A percentile compares a stretch with the other conserved stretches of the same genome.
Evolutionary conservation across 257 asterid species (phyloP).

Genomic region (Salvia rosmarinus): DNA sequence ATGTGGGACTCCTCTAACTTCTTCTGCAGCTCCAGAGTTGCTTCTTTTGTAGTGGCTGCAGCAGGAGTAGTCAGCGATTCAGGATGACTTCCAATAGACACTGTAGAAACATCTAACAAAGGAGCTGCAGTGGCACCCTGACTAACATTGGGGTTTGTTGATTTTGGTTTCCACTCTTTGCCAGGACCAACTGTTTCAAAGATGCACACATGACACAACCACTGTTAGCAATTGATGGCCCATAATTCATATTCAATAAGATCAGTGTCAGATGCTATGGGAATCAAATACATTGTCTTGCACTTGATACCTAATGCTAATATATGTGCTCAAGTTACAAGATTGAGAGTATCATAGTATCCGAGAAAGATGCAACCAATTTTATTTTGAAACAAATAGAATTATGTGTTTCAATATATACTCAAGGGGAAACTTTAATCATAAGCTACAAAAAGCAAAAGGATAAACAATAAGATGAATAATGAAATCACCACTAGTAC

Average conservation of each 20-base stretch:
- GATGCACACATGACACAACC: conserved; percentile 22
- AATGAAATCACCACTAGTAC: neutral
- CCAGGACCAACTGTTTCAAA: conserved; percentile 58
- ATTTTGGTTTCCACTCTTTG: conserved; percentile 93
- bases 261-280: neutral
- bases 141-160: conserved; percentile 51
- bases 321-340: conserved; percentile 1
- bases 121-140: conserved; percentile 48
- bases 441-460: conserved; percentile 20
- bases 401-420: neutral
- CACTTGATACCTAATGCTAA: conserved; percentile 11
- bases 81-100: conserved; percentile 49
- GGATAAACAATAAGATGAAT: conserved; percentile 10
- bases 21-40: conserved; percentile 57
- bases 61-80: conserved; percentile 42
- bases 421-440: conserved; percentile 9
- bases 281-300: conserved; percentile 17
- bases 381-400: conserved; percentile 2
- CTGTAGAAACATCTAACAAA: conserved; percentile 50
- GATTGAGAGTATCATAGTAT: neutral
- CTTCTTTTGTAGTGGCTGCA: conserved; percentile 54
- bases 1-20: conserved; percentile 64
- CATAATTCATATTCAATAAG: conserved; percentile 15
- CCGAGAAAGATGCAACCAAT: neutral
- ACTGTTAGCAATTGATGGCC: conserved; percentile 24